These are phyloP conservation scores for Hortaea werneckii DNA, from an alignment of 2,329 filamentous ascomycete species.

Conservation along the genomic window DNA sequence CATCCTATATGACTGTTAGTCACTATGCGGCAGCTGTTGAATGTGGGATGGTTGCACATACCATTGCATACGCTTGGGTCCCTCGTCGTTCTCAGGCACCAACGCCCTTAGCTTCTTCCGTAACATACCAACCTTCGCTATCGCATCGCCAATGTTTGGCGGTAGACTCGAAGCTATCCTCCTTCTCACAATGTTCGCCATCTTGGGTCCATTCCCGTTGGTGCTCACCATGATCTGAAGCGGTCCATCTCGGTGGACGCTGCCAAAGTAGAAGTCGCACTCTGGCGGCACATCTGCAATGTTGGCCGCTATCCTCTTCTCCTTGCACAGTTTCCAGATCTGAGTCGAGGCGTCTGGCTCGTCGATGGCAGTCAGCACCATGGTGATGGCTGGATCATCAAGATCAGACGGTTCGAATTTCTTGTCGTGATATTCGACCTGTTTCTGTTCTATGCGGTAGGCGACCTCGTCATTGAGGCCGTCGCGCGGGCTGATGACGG, in stretches of 20 bases:
- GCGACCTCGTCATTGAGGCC: slow-evolving; percentile 85
- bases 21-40: background rate
- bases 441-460: slow-evolving; percentile 62
- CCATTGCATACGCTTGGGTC: slow-evolving; percentile 86
- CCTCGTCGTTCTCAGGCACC: slow-evolving; percentile 62
- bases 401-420: slow-evolving; percentile 81
- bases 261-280: slow-evolving; percentile 98
- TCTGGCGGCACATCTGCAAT: slow-evolving; percentile 94
- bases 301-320: slow-evolving; percentile 74
- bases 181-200: slow-evolving; percentile 76
- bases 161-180: slow-evolving; percentile 72
- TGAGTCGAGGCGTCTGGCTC: slow-evolving; percentile 81
- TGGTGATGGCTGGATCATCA: slow-evolving; percentile 55
- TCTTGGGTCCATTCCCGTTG: slow-evolving; percentile 86
- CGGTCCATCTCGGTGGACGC: slow-evolving; percentile 86
- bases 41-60: slow-evolving; percentile 30
- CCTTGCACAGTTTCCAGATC: slow-evolving; percentile 91
- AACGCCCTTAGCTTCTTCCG: slow-evolving; percentile 68
- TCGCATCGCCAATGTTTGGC: slow-evolving; percentile 69
- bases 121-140: slow-evolving; percentile 72
- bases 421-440: slow-evolving; percentile 72
- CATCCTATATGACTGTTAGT: slow-evolving; percentile 55
- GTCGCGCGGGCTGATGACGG: slow-evolving; percentile 64
- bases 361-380: slow-evolving; percentile 90
- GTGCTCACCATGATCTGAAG: slow-evolving; percentile 98